Conservation (phyloP, 2,329 filamentous ascomycete species). For the Sordariomycetes sp. region DNA sequence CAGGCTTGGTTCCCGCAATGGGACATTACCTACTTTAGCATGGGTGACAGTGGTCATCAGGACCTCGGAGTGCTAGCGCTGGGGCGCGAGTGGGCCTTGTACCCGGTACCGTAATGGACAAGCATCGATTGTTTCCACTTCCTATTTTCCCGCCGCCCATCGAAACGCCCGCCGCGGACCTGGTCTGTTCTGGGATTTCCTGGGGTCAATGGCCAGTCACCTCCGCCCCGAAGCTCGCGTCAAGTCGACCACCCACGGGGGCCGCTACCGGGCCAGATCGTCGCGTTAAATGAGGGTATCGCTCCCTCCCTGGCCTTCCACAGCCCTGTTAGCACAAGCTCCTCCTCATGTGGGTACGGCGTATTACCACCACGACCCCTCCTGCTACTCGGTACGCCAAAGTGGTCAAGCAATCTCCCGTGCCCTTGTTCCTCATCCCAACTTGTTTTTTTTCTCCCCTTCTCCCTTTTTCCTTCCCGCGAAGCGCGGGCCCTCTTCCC, state of each 20-base stretch:
- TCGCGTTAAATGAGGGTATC: constrained; percentile 1
- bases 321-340: neutral
- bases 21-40: neutral
- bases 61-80: neutral
- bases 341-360: neutral
- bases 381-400: neutral
- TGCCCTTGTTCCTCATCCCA: neutral
- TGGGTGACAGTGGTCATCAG: neutral
- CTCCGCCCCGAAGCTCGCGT: neutral
- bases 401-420: neutral
- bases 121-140: neutral
- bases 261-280: neutral
- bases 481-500: neutral
- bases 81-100: neutral
- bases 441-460: neutral
- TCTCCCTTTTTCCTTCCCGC: neutral
- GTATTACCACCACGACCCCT: constrained; percentile 1
- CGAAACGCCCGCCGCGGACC: neutral
- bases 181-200: neutral
- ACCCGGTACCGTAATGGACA: neutral
- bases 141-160: neutral
- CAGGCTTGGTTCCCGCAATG: neutral
- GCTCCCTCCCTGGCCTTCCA: neutral
- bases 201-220: neutral
- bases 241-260: neutral